Conservation (phyloP, 352 stramenopile species). For the Pythium folliculosum region DNA sequence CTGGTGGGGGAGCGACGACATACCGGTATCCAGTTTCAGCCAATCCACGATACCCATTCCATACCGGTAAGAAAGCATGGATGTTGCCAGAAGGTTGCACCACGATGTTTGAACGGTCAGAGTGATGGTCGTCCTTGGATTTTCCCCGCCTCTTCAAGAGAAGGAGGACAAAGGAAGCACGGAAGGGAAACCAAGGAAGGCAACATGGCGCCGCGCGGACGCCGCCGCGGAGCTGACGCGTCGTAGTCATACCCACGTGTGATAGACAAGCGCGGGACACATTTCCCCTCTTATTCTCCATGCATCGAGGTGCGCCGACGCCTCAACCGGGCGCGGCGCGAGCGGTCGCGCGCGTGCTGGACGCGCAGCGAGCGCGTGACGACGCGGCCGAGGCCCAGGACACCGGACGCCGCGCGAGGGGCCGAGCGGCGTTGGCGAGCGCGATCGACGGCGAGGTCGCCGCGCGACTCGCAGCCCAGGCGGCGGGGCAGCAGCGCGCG, state of each 20-base stretch:
- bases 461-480: slow-evolving; percentile 7
- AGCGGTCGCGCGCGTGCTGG: slow-evolving; percentile 9
- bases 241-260: neutral
- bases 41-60: slow-evolving; percentile 13
- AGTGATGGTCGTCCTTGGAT: slow-evolving; percentile 28
- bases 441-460: neutral
- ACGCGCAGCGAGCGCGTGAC: neutral
- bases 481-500: slow-evolving; percentile 2
- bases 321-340: neutral
- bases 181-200: neutral
- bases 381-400: neutral
- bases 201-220: neutral
- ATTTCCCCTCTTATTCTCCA: neutral
- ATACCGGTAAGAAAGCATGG: slow-evolving; percentile 11
- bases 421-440: neutral
- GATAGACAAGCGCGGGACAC: neutral
- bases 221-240: neutral
- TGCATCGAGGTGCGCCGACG: neutral
- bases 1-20: slow-evolving; percentile 14
- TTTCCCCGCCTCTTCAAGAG: slow-evolving; percentile 8
- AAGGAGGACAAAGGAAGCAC: neutral
- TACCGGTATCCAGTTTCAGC: slow-evolving; percentile 12
- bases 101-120: slow-evolving; percentile 18
- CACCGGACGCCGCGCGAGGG: neutral
- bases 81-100: slow-evolving; percentile 22